A percentile compares a stretch with the other conserved stretches of the same genome.
Evolutionary conservation across 1,284 basidiomycete genomes (phyloP).

Genomic region (Tylopilus sp.): DNA sequence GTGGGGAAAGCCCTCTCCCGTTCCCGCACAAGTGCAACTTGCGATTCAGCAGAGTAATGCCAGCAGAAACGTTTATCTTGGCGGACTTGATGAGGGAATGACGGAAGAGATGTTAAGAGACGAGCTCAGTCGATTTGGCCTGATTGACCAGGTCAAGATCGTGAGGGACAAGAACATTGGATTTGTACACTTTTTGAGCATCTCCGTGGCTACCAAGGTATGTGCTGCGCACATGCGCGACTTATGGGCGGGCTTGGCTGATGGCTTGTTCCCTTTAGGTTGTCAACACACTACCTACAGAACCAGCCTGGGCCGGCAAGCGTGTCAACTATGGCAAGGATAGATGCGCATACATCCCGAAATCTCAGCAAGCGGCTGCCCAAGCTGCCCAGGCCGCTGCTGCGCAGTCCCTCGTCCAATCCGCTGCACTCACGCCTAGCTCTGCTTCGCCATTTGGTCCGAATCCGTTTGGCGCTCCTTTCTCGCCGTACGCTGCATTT

Average conservation of each 20-base stretch:
- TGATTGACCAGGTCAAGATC: constrained; percentile 98
- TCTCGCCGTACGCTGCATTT: constrained; percentile 61
- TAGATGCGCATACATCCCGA: constrained; percentile 91
- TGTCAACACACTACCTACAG: constrained; percentile 84
- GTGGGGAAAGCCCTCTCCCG: constrained; percentile 91
- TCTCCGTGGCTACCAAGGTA: constrained; percentile 90
- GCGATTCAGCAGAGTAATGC: constrained; percentile 90
- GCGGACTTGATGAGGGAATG: constrained; percentile 82
- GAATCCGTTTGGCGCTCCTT: constrained; percentile 39
- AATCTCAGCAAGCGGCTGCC: constrained; percentile 82
- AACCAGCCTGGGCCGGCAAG: constrained; percentile 90
- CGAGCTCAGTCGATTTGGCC: constrained; percentile 84
- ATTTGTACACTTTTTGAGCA: constrained; percentile 94
- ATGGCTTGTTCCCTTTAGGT: constrained; percentile 50
- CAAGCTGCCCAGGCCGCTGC: constrained; percentile 81
- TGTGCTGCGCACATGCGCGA: constrained; percentile 7
- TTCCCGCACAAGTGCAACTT: constrained; percentile 78
- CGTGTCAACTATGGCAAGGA: constrained; percentile 95
- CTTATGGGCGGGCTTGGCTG: neutral
- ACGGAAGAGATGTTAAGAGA: constrained; percentile 89
- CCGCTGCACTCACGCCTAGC: constrained; percentile 40
- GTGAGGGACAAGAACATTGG: constrained; percentile 97
- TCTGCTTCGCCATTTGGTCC: constrained; percentile 27
- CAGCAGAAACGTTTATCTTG: constrained; percentile 91
- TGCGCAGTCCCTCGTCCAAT: constrained; percentile 73